Conservation (phyloP, 139 green algal genomes). For the Haematococcus lacustris region DNA sequence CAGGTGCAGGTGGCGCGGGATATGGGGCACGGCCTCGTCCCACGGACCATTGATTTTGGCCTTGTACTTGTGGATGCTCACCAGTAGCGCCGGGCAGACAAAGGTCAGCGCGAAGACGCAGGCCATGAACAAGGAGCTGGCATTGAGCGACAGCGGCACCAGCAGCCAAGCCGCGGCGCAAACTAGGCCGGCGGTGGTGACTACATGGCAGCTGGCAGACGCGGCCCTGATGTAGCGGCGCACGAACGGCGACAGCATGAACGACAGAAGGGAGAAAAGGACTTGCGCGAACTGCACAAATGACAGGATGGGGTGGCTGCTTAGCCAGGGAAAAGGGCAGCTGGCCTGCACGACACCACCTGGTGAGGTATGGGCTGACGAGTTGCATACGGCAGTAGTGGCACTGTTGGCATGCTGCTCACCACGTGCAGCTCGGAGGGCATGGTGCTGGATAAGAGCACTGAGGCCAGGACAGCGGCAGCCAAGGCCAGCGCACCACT, state of each 20-base stretch:
- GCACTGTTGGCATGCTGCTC: too few species aligned
- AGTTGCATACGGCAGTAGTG: too few species aligned
- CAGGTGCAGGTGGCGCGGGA: too few species aligned
- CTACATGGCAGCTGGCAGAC: conserved; percentile 17
- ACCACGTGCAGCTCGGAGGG: conserved; percentile 51
- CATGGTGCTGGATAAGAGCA: conserved; percentile 74
- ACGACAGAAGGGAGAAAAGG: conserved; percentile 70
- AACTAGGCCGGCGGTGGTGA: conserved; percentile 18
- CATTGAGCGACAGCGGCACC: not conserved
- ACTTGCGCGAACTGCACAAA: conserved; percentile 54
- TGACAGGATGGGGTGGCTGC: too few species aligned
- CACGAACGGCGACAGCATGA: conserved; percentile 70
- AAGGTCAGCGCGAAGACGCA: conserved; percentile 19
- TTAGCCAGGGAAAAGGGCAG: too few species aligned
- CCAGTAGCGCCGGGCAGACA: conserved; percentile 72
- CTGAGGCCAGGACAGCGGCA: conserved; percentile 56
- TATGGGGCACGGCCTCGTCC: conserved; percentile 72
- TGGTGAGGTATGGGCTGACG: too few species aligned
- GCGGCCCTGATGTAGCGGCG: conserved; percentile 45
- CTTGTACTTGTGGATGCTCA: conserved; percentile 86
- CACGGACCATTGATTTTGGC: conserved; percentile 82
- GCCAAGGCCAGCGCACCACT: conserved; percentile 71
- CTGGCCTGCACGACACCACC: too few species aligned
- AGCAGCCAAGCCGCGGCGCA: not conserved
- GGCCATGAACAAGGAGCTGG: not conserved